Evolutionary conservation across 495 filamentous ascomycete species (phyloP).

Genomic region (Talaromyces liani): DNA sequence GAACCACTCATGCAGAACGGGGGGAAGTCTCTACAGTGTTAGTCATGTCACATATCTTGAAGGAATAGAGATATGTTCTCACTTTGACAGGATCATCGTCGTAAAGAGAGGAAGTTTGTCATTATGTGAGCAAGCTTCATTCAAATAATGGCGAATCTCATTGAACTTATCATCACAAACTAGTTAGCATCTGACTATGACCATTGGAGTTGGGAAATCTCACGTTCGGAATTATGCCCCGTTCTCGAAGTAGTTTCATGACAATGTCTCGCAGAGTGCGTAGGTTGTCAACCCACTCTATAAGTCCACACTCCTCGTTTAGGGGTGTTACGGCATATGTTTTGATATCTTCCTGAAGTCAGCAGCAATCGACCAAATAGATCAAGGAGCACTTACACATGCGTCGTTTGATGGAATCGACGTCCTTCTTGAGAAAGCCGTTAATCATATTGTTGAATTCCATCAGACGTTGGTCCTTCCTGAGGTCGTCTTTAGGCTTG

Average conservation of each 20-base stretch:
- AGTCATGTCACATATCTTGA: constrained; percentile 2
- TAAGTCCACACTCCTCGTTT: constrained; percentile 95
- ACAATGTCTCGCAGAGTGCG: constrained; percentile 91
- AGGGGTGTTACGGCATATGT: constrained; percentile 94
- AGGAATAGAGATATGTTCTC: constrained; percentile 5
- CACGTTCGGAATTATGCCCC: constrained; percentile 51
- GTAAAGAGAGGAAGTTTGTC: constrained; percentile 61
- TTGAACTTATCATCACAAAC: constrained; percentile 35
- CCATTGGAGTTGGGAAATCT: neutral
- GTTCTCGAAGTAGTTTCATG: constrained; percentile 64
- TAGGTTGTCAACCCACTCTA: constrained; percentile 98
- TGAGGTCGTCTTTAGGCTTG: constrained; percentile 96
- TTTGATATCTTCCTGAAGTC: constrained; percentile 62
- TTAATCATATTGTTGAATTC: constrained; percentile 99
- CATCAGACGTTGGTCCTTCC: constrained; percentile 96
- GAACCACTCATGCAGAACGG: constrained; percentile 91
- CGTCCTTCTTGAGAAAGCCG: constrained; percentile 79
- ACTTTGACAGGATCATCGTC: constrained; percentile 50
- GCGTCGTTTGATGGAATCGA: constrained; percentile 77
- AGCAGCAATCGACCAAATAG: constrained; percentile 8
- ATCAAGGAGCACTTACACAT: constrained; percentile 42
- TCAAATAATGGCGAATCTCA: constrained; percentile 50
- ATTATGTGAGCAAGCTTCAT: constrained; percentile 46
- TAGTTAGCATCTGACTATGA: neutral
- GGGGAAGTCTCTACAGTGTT: constrained; percentile 51